Evolutionary conservation across 2,329 filamentous ascomycete genomes (phyloP), one percentile per base, ranked within the genome.

Genomic region (Ophiosphaerella narmari): DNA sequence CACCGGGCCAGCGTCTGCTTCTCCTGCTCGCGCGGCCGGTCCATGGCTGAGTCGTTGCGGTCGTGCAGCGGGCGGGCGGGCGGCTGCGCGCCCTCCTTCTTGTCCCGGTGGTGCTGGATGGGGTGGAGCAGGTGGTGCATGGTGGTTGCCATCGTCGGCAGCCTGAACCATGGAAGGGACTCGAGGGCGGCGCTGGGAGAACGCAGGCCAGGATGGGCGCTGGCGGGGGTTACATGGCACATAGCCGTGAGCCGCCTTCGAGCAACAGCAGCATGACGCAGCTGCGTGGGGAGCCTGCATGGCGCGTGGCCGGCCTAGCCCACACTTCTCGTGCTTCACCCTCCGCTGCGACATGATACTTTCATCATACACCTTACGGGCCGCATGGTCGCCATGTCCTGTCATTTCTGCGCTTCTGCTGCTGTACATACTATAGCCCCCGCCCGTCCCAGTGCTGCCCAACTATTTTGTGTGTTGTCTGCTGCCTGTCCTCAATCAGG

Each of bases 1-100:
- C 78, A 80, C 39, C 77, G 73, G 32, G 73, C 72, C 18, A 80
- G 67, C 29, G 67, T 67, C 48, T 65, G 68, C 67, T 78, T 79
- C 68, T 80, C 78, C 39, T 78, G 70, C 50, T 79, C 77, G 59
- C 75, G 77, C 53, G 68, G 70, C 58, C 60, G 65, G 35, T 72
- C 65, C 64, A 69, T 68, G 54, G 61, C 63, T 60, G 67, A 67
- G 52, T 71, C 65, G 55, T 67, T 65, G 54, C 64, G 63, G 47
- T 72, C 64, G 58, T 70, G 60, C 48, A 63, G 58, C 29, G 60
- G 58, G 34, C 57, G 48, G n/a, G 58, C 52, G 38, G 67, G 46
- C 37, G 50, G 40, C 38, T 54, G 49, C 16, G 52, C 38, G 31
- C 48, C 44, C 46, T 60, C 51, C 53, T 68, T 63, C 45, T 64